phyloP scores from a whole-genome alignment of 345 rosid genomes.

The Gossypium mustelinum region DNA sequence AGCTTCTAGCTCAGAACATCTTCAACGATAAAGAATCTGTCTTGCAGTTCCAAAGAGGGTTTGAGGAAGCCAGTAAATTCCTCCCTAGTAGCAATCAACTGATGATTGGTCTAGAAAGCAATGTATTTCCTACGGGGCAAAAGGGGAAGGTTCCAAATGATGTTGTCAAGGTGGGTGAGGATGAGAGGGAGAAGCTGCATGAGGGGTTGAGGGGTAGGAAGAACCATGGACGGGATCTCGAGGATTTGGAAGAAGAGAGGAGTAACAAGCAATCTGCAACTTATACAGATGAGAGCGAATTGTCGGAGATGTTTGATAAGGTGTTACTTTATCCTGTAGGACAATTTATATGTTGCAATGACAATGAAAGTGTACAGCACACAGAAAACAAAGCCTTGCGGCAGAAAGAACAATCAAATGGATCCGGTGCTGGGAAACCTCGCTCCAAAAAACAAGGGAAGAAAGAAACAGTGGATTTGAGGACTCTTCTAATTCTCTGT shows the following conservation, averaged over 20 bases:
- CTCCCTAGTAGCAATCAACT: slow-evolving; percentile 35
- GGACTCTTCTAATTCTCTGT: slow-evolving; percentile 58
- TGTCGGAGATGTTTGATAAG: slow-evolving; percentile 73
- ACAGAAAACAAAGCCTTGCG: slow-evolving; percentile 20
- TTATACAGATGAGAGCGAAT: slow-evolving; percentile 39
- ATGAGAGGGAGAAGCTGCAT: slow-evolving; percentile 17
- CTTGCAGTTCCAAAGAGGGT: slow-evolving; percentile 20
- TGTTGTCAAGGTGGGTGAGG: slow-evolving; percentile 26
- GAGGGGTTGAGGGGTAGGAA: slow-evolving; percentile 42
- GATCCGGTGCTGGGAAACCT: slow-evolving; percentile 36
- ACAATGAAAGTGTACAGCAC: background rate
- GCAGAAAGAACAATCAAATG: slow-evolving; percentile 28
- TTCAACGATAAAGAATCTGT: slow-evolving; percentile 25
- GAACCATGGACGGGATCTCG: slow-evolving; percentile 49
- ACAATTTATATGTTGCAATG: background rate
- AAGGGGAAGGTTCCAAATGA: slow-evolving; percentile 17
- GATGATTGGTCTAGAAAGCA: slow-evolving; percentile 13
- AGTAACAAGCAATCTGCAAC: slow-evolving; percentile 57
- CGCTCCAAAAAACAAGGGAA: slow-evolving; percentile 30
- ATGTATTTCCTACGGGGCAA: background rate
- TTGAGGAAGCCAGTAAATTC: slow-evolving; percentile 23
- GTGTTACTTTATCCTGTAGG: slow-evolving; percentile 42
- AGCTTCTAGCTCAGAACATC: slow-evolving; percentile 50
- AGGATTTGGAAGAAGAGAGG: slow-evolving; percentile 48
- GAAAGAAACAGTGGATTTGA: slow-evolving; percentile 64